Evolutionary conservation across 768 basidiomycete species (phyloP), one percentile per base, ranked within the genome.

Genomic region (Galerina marginata): DNA sequence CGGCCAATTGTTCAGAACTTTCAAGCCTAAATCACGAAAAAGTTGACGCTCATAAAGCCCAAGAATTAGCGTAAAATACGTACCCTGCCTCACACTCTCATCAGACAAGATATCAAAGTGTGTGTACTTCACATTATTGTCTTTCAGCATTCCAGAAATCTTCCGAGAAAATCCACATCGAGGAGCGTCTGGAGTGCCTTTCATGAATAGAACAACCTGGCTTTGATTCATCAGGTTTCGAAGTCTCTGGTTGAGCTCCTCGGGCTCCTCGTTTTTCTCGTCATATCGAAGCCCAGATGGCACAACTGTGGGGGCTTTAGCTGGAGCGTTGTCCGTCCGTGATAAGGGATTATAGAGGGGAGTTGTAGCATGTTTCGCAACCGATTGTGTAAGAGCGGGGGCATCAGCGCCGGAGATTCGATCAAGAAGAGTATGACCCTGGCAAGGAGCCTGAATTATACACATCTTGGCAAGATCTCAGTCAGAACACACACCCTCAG

Each of bases 361-460:
- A 1, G 63, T 70, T n/a, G 72, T 59, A 1, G 83, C 77, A 71
- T 93, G 86, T 64, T 82, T 85, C 5, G 79, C 81, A 48, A 98
- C 76, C 1, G 87, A 77, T 5, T 77, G 67, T 0, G 87, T 87
- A 50, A 98, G 83, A 0, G 77, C 78, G 4, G 75, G 62, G 6
- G 91, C 89, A 68, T 97, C 93, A 4, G 90, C 94, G 9, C 97
- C 97, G 7, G 81, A 76, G 65, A 97, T 83, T 40, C 89, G 86
- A 0, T 77, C 84, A 10, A 99, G 86, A 6, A 98, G 84, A 0
- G 88, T 88, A 72, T 98, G 96, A 2, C 96, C 96, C 95, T 97
- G 71, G 20, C 20, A 57, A n/a, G 10, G 0, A 33, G 61, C n/a
- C 52, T 45, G 36, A 53, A 45, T 52, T 20, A 44, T 44, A 58